A percentile compares a stretch with the other conserved stretches of the same genome.
phyloP scores from a whole-genome alignment of 2,329 filamentous ascomycete species.

The Tympanopsis confertula region DNA sequence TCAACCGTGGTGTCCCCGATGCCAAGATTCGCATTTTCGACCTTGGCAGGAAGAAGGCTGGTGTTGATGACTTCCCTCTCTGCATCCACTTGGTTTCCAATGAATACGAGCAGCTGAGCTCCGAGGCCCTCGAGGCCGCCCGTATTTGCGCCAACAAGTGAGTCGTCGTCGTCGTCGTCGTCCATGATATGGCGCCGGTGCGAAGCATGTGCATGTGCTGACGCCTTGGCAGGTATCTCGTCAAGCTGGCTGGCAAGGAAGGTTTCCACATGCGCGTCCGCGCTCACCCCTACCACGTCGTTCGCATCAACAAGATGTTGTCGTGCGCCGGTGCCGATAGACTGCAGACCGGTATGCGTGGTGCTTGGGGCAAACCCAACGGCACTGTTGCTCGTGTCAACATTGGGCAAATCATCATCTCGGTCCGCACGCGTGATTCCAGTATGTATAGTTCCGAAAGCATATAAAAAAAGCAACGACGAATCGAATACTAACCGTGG shows the following conservation, averaged over 20 bases:
- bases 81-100: conserved; percentile 99
- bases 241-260: conserved; percentile 63
- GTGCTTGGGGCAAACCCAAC: conserved; percentile 99
- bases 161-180: conserved; percentile 6
- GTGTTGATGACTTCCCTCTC: conserved; percentile 98
- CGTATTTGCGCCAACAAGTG: conserved; percentile 99
- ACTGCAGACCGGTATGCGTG: conserved; percentile 99
- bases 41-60: conserved; percentile 95
- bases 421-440: conserved; percentile 89
- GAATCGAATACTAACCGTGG: no score
- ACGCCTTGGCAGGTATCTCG: conserved; percentile 33
- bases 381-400: conserved; percentile 98
- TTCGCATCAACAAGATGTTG: conserved; percentile 99
- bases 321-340: conserved; percentile 99
- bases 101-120: conserved; percentile 99
- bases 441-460: conserved; percentile 46
- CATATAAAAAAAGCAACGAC: no score
- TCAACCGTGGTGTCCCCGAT: conserved; percentile 97
- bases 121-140: conserved; percentile 97
- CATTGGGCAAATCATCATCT: conserved; percentile 98
- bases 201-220: background rate
- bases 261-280: conserved; percentile 66
- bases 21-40: conserved; percentile 93
- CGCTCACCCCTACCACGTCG: conserved; percentile 98
- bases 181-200: background rate